Evolutionary conservation across 2,329 filamentous ascomycete genomes (phyloP).

Genomic region (Thermothelomyces thermophilus): DNA sequence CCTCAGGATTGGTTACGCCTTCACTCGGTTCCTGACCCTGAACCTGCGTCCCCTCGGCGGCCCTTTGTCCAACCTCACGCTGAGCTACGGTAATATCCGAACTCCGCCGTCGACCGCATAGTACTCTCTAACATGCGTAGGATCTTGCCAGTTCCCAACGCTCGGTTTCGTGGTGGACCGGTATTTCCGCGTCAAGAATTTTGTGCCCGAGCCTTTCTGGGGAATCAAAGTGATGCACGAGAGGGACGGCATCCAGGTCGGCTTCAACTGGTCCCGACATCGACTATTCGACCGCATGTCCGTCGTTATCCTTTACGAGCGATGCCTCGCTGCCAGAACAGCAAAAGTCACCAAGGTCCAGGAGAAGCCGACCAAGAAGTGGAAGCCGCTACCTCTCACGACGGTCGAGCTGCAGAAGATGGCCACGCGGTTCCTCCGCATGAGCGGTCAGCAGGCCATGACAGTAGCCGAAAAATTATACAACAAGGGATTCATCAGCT

Average conservation of each 20-base stretch:
- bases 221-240: slow-evolving; percentile 76
- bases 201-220: slow-evolving; percentile 91
- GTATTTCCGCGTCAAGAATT: slow-evolving; percentile 90
- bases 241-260: slow-evolving; percentile 70
- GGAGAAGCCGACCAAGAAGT: slow-evolving; percentile 88
- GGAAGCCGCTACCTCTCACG: slow-evolving; percentile 86
- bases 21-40: slow-evolving; percentile 80
- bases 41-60: slow-evolving; percentile 67
- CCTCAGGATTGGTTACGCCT: slow-evolving; percentile 83
- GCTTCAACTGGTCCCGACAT: slow-evolving; percentile 75
- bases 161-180: slow-evolving; percentile 95
- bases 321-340: slow-evolving; percentile 67
- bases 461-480: slow-evolving; percentile 79
- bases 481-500: slow-evolving; percentile 93
- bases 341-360: slow-evolving; percentile 80
- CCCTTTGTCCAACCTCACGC: slow-evolving; percentile 54
- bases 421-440: slow-evolving; percentile 79
- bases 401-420: slow-evolving; percentile 97
- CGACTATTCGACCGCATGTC: slow-evolving; percentile 83
- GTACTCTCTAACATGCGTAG: slow-evolving; percentile 34
- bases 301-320: slow-evolving; percentile 76
- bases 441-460: slow-evolving; percentile 91
- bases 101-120: background rate
- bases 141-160: slow-evolving; percentile 93
- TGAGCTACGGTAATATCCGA: slow-evolving; percentile 68